phyloP scores from a whole-genome alignment of 1,284 basidiomycete genomes.

The Trichosporon inkin region DNA sequence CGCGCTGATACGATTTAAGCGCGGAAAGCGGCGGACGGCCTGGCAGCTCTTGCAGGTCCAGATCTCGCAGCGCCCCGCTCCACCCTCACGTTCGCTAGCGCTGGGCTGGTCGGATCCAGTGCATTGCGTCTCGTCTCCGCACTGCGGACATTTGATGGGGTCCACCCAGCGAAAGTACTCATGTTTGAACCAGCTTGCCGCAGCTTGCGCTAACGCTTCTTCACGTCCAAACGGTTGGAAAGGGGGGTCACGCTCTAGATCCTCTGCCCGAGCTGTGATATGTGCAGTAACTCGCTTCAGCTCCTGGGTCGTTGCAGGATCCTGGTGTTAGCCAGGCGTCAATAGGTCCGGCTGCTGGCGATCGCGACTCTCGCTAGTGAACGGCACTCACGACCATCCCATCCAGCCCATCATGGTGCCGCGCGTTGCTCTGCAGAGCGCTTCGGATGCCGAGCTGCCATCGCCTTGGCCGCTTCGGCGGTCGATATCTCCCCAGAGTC shows the following conservation, averaged over 20 bases:
- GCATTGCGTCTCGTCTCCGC: conserved; percentile 37
- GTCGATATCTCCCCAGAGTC: neutral
- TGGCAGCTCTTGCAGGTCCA: conserved; percentile 29
- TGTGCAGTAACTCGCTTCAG: neutral
- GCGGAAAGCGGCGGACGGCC: conserved; percentile 47
- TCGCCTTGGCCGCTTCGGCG: neutral
- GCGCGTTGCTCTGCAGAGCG: neutral
- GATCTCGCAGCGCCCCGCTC: conserved; percentile 49
- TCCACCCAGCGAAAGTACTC: conserved; percentile 53
- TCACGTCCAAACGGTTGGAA: conserved; percentile 30
- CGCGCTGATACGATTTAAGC: conserved; percentile 45
- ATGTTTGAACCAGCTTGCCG: conserved; percentile 53
- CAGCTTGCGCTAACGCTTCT: conserved; percentile 44
- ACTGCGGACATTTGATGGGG: conserved; percentile 50
- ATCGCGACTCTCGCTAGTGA: no score
- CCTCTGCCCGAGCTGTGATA: neutral
- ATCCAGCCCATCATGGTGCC: neutral
- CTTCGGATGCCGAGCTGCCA: neutral
- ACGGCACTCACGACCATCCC: neutral
- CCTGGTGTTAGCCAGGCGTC: neutral
- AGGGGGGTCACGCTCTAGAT: conserved; percentile 17
- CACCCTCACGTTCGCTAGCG: conserved; percentile 40
- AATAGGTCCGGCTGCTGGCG: neutral
- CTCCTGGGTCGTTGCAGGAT: neutral
- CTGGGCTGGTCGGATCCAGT: conserved; percentile 25